These are phyloP conservation scores for Neospermospora avenae DNA, from an alignment of 2,329 filamentous ascomycete genomes.

Conservation along the genomic window DNA sequence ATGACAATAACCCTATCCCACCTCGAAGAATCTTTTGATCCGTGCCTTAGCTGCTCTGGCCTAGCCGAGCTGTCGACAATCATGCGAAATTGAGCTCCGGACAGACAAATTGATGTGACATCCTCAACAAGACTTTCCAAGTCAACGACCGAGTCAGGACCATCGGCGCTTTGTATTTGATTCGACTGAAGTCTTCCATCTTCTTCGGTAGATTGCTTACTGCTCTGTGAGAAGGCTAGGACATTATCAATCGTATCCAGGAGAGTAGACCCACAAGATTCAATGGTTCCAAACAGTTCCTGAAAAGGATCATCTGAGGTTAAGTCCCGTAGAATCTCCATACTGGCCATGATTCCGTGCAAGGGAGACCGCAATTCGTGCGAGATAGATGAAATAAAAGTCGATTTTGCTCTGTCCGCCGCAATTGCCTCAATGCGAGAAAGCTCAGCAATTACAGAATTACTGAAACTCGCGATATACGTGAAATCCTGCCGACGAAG, in stretches of 20 bases:
- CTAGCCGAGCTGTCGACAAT: neutral
- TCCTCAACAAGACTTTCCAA: constrained; percentile 6
- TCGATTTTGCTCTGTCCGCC: constrained; percentile 47
- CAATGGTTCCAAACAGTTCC: constrained; percentile 23
- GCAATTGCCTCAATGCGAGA: constrained; percentile 46
- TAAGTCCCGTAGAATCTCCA: constrained; percentile 33
- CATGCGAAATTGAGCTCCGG: neutral
- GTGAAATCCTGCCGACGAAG: constrained; percentile 21
- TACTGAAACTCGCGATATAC: constrained; percentile 38
- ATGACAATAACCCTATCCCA: constrained; percentile 2
- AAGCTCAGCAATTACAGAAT: constrained; percentile 49
- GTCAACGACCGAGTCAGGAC: neutral
- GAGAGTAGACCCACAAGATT: constrained; percentile 14
- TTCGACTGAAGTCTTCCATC: neutral
- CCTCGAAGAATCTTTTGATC: neutral
- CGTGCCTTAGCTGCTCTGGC: neutral
- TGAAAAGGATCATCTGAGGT: neutral
- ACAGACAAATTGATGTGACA: neutral
- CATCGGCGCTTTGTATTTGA: neutral
- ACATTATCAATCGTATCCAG: constrained; percentile 34
- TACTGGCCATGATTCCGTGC: constrained; percentile 52
- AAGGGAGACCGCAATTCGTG: constrained; percentile 54
- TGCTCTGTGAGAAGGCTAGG: constrained; percentile 45
- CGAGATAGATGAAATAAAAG: constrained; percentile 49
- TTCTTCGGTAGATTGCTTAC: neutral